Percentiles rank a stretch among this genome's conserved stretches.
These are phyloP conservation scores for Candida krabiensis DNA, from an alignment of 805 yeast species.

Conservation along the genomic window DNA sequence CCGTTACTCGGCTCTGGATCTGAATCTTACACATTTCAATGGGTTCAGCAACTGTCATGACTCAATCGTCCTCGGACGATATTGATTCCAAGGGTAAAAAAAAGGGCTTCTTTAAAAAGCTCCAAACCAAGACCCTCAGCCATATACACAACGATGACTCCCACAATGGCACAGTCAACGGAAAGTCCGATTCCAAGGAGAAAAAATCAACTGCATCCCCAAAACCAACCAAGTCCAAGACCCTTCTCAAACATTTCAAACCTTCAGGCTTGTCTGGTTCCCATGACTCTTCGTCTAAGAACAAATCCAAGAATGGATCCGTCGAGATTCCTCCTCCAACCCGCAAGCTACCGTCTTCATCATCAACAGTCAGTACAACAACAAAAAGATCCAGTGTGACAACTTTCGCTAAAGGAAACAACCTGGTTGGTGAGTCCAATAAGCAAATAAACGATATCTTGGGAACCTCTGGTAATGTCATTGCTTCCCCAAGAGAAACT, in stretches of 20 bases:
- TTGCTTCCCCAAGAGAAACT: slow-evolving; percentile 23
- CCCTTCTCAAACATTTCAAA: slow-evolving; percentile 12
- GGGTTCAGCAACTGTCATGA: slow-evolving; percentile 7
- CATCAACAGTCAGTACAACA: not conserved
- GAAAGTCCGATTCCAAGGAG: not conserved
- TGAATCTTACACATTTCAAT: too few species aligned
- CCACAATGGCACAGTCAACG: not conserved
- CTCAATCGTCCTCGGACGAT: slow-evolving; percentile 7
- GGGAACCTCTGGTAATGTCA: slow-evolving; percentile 24
- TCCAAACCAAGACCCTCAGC: slow-evolving; percentile 14
- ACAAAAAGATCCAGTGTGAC: not conserved
- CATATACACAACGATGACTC: slow-evolving; percentile 8
- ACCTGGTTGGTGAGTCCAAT: slow-evolving; percentile 11
- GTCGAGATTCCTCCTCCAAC: too few species aligned
- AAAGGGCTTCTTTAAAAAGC: slow-evolving; percentile 14
- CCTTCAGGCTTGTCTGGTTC: slow-evolving; percentile 1
- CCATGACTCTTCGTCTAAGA: too few species aligned
- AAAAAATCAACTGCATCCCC: not conserved
- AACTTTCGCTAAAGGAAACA: too few species aligned
- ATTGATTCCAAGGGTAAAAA: slow-evolving; percentile 7
- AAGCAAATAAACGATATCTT: slow-evolving; percentile 20
- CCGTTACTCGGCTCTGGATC: too few species aligned
- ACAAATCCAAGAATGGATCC: too few species aligned
- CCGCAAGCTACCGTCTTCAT: too few species aligned
- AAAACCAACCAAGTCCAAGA: slow-evolving; percentile 7